phyloP scores from a whole-genome alignment of 2,329 filamentous ascomycete genomes.

The Cryphonectria radicalis region DNA sequence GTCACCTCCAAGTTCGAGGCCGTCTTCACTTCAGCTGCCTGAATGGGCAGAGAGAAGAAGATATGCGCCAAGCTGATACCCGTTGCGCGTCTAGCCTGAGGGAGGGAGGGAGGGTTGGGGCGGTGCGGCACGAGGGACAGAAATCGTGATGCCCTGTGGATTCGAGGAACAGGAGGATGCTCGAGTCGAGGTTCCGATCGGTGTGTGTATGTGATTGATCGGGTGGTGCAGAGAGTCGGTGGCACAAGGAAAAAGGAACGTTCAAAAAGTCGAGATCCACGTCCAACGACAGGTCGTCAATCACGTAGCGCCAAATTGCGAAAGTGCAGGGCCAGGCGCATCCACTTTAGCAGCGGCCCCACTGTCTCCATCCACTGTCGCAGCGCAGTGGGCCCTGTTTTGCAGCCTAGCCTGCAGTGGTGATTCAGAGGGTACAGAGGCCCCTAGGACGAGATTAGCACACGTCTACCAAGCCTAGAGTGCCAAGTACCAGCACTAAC shows the following conservation, averaged over 20 bases:
- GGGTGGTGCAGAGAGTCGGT: background rate
- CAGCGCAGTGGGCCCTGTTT: slow-evolving; percentile 6
- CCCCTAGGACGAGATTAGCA: background rate
- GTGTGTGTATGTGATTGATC: background rate
- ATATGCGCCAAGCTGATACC: slow-evolving; percentile 5
- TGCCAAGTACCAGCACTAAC: background rate
- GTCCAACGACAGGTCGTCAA: background rate
- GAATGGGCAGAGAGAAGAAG: background rate
- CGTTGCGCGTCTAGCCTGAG: slow-evolving; percentile 2
- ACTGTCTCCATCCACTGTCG: slow-evolving; percentile 8
- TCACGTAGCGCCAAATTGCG: slow-evolving; percentile 2
- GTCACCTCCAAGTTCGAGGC: background rate
- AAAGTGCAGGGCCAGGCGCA: background rate
- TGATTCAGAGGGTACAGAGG: background rate
- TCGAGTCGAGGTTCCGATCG: background rate
- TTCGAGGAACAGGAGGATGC: background rate
- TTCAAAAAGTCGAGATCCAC: slow-evolving; percentile 3
- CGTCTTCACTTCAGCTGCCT: background rate
- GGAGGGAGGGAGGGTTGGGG: background rate
- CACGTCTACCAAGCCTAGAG: background rate
- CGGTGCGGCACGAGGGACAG: background rate
- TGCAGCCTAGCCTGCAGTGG: slow-evolving; percentile 5
- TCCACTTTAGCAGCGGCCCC: background rate
- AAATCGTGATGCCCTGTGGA: background rate
- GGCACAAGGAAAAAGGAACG: background rate